Base-by-base conservation (phyloP, 805 yeast species). In the Schwanniomyces yamadae region DNA sequence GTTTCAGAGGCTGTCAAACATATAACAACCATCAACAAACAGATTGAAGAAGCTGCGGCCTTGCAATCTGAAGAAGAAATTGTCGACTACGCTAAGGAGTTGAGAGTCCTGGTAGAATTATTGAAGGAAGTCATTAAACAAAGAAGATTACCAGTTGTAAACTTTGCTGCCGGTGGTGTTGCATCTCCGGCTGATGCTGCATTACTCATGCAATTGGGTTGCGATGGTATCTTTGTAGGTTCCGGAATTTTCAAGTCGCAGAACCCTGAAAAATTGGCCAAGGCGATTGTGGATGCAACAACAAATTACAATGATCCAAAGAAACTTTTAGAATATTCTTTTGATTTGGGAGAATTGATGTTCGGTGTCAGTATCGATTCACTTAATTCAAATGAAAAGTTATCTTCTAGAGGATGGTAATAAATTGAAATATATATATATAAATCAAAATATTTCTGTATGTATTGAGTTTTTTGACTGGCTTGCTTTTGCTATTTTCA, bases 151-250 rank as follows among this genome's bases (percentile, higher is more conserved):
- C 90, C 90, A 1, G 95, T 84, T 28, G 93, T 85, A 37, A 84
- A 83, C 65, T 84, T 84, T 54, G 91, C 93, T 26, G 93, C 93
- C 19, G 95, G 95, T 28, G 95, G 95, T 40, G 82, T 84, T 34
- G 93, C 95, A 7, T 82, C 95, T 9, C 95, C 95, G 22, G 80
- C 90, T 6, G 95, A 84, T 59, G 95, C 95, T 17, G 93, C 93
- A 14, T 63, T 85, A 45, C 78, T 86, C 59, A 84, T 85, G 63
- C 61, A 57, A 49, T 54, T 59, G 39, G 64, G 64, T 10, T 55
- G 61, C 40, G 62, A 59, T 37, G 63, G 64, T 36, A 58, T 57
- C 9, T 59, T 59, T 36, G 64, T 59, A 27, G 64, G 64, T 13
- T 80, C 87, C 4, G 93, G 93, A 17, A 84, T 84, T 45, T 84